These are phyloP conservation scores for Naganishia antarctica DNA, from an alignment of 768 basidiomycete species.

Conservation along the genomic window DNA sequence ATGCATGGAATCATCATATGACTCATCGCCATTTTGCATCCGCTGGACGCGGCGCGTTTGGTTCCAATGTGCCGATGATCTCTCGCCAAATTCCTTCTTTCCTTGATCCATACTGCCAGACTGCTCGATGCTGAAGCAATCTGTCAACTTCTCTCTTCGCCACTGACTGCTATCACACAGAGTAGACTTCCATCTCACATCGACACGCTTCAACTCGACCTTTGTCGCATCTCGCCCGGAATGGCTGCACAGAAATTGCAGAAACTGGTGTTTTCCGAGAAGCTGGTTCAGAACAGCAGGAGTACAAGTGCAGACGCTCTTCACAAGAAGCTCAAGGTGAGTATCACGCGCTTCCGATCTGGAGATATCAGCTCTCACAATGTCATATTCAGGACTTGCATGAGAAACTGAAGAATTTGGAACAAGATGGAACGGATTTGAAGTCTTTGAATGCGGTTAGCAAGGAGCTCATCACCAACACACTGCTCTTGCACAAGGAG, in stretches of 20 bases:
- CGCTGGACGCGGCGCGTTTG: conserved; percentile 1
- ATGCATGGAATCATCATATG: no score
- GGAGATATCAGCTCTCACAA: no score
- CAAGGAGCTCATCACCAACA: conserved; percentile 71
- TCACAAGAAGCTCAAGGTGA: conserved; percentile 73
- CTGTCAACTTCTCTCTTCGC: background rate
- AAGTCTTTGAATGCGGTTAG: conserved; percentile 64
- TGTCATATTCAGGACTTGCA: conserved; percentile 50
- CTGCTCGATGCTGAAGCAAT: no score
- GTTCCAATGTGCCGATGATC: conserved; percentile 15
- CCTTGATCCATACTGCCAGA: no score
- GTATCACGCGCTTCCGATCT: no score
- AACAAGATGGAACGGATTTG: conserved; percentile 80
- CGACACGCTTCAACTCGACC: no score
- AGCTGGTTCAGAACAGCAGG: conserved; percentile 69
- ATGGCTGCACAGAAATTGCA: conserved; percentile 22
- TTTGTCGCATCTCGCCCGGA: background rate
- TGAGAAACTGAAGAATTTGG: conserved; percentile 63
- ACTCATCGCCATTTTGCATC: no score
- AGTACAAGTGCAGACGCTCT: conserved; percentile 65
- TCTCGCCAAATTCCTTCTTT: background rate
- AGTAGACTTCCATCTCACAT: no score
- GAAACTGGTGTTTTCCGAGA: conserved; percentile 65
- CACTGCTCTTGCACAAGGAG: conserved; percentile 88
- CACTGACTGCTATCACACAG: no score